Evolutionary conservation across 164 flowering plant genomes (phyloP).

Genomic region (Nymphaea thermarum): DNA sequence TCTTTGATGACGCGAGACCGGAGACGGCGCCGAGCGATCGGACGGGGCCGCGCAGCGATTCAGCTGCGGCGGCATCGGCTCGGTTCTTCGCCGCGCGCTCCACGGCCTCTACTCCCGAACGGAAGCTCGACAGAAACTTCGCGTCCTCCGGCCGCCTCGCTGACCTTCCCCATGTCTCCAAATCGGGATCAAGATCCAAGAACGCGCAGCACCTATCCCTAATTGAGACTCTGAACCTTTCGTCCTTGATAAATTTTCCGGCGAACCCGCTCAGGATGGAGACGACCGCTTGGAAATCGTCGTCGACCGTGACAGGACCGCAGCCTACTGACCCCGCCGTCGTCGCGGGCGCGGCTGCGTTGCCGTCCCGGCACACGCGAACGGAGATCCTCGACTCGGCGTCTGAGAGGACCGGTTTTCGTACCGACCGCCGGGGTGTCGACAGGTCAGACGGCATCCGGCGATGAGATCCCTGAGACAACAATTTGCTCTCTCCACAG

Average conservation of each 20-base stretch:
- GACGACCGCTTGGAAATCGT: slow-evolving; percentile 46
- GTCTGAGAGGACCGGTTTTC: neutral
- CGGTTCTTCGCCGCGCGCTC: slow-evolving; percentile 35
- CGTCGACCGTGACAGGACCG: slow-evolving; percentile 51
- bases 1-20: slow-evolving; percentile 21
- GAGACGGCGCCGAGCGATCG: neutral
- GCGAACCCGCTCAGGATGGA: slow-evolving; percentile 48
- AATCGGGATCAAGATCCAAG: slow-evolving; percentile 15
- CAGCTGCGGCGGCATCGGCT: slow-evolving; percentile 19
- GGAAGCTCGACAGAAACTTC: slow-evolving; percentile 26
- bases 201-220: slow-evolving; percentile 33
- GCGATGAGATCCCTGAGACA: neutral
- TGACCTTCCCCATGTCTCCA: slow-evolving; percentile 18
- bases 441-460: neutral
- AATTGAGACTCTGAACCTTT: slow-evolving; percentile 31
- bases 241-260: slow-evolving; percentile 31
- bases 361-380: neutral
- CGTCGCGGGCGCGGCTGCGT: neutral
- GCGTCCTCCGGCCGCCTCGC: neutral
- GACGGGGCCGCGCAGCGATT: neutral
- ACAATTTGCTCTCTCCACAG: neutral
- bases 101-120: slow-evolving; percentile 44
- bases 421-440: neutral
- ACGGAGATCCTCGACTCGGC: neutral
- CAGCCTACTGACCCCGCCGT: neutral